phyloP scores from a whole-genome alignment of 129 eudicot genomes.

The Calendula officinalis region DNA sequence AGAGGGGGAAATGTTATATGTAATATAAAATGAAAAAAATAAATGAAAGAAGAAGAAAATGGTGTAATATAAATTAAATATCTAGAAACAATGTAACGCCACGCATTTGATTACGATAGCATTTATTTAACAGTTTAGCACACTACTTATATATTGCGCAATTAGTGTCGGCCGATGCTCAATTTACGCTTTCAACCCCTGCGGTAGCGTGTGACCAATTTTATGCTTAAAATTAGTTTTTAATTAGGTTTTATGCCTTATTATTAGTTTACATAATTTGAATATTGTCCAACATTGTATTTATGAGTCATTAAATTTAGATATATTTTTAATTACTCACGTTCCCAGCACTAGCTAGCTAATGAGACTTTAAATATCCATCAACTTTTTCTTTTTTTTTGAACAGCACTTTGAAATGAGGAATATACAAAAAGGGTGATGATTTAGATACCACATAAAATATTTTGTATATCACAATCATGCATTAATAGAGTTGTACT shows the following conservation, averaged over 20 bases:
- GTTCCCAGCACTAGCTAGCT: no score
- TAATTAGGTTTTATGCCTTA: not conserved
- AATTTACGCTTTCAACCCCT: constrained; percentile 8
- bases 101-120: constrained; percentile 33
- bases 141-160: constrained; percentile 25
- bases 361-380: no score
- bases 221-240: not conserved
- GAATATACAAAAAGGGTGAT: no score
- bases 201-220: constrained; percentile 6
- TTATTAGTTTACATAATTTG: not conserved
- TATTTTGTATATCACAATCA: no score
- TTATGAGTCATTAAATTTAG: no score
- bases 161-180: constrained; percentile 25
- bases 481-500: no score
- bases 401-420: no score
- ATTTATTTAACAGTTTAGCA: constrained; percentile 11
- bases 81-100: constrained; percentile 18
- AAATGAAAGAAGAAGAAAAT: not conserved
- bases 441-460: no score
- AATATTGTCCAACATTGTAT: no score
- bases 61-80: not conserved
- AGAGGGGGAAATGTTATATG: no score
- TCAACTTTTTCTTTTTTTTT: no score
- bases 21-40: not conserved
- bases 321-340: no score